Base-by-base conservation (phyloP, 768 basidiomycete species). In the Omphalotus guepiniiformis region DNA sequence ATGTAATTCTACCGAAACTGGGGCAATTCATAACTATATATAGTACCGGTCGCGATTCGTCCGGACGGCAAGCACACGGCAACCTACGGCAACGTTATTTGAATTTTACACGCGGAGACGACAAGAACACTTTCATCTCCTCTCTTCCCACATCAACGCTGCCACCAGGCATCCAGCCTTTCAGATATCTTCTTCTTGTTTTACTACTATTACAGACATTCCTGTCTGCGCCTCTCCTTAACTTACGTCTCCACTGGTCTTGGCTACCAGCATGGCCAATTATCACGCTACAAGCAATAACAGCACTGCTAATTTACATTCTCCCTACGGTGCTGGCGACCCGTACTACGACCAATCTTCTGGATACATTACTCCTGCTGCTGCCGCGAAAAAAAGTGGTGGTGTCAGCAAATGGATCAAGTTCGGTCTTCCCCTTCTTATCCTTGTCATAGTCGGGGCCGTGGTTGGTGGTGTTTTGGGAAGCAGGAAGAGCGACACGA, bases 381-480 rank as follows among this genome's bases (percentile, higher is more conserved):
- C 51, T 58, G 49, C 61, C 70, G 30, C 55, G 53, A 39, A 83
- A 78, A 74, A 81, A 18, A 27, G 38, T 23, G 15, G 26, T 7
- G 67, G 74, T 34, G 60, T 64, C 42, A 87, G 79, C 67, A 80
- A 75, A 47, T 92, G 85, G 88, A 66, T 90, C 53, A 88, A 85
- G 66, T 69, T 85, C 45, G 88, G 85, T 53, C 58, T 89, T 18
- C 88, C 88, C 13, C 62, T 86, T 42, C 71, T 73, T 21, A 61
- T 89, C 51, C 61, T 85, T 21, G 73, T 87, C 51, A 77, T 88
- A 51, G 68, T 71, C 39, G 88, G 70, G 32, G 86, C 80, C 36
- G 77, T 90, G 19, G 67, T 89, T 21, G 94, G 88, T 27, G 92
- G 85, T 54, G 79, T 97, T 37, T 55, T 97, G 22, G 93, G 88